Conservation (phyloP, 1,139 yeast genomes). For the Suhomyces panamericanus region DNA sequence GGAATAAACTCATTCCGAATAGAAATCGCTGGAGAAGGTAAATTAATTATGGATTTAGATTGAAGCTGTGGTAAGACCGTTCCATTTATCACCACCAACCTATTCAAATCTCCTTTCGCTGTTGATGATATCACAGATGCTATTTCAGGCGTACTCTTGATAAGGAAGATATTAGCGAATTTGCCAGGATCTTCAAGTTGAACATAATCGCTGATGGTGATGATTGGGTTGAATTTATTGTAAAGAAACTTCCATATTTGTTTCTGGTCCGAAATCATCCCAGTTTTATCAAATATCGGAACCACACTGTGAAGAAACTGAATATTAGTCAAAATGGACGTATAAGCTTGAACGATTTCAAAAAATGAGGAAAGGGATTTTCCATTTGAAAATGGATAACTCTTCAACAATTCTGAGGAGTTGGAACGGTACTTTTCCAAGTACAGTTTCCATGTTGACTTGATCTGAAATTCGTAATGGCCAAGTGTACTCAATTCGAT, state of each 20-base stretch:
- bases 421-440: slow-evolving; percentile 1
- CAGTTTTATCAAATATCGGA: slow-evolving; percentile 11
- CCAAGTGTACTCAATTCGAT: slow-evolving; percentile 12
- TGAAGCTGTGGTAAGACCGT: background rate
- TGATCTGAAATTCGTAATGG: slow-evolving; percentile 14
- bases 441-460: slow-evolving; percentile 13
- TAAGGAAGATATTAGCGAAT: slow-evolving; percentile 14
- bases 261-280: background rate
- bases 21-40: background rate
- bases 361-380: slow-evolving; percentile 1
- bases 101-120: slow-evolving; percentile 2
- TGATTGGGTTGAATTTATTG: slow-evolving; percentile 12
- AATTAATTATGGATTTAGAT: background rate
- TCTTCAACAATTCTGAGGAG: background rate
- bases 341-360: slow-evolving; percentile 12
- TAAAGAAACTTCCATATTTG: slow-evolving; percentile 15
- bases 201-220: slow-evolving; percentile 16
- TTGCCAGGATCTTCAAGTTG: background rate
- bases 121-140: slow-evolving; percentile 8
- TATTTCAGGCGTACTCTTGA: slow-evolving; percentile 10
- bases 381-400: slow-evolving; percentile 13
- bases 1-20: slow-evolving; percentile 7
- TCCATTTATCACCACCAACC: slow-evolving; percentile 13
- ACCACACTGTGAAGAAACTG: slow-evolving; percentile 8
- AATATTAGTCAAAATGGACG: slow-evolving; percentile 7